Evolutionary conservation across 495 filamentous ascomycete species (phyloP).

Genomic region (Thozetella sp.): DNA sequence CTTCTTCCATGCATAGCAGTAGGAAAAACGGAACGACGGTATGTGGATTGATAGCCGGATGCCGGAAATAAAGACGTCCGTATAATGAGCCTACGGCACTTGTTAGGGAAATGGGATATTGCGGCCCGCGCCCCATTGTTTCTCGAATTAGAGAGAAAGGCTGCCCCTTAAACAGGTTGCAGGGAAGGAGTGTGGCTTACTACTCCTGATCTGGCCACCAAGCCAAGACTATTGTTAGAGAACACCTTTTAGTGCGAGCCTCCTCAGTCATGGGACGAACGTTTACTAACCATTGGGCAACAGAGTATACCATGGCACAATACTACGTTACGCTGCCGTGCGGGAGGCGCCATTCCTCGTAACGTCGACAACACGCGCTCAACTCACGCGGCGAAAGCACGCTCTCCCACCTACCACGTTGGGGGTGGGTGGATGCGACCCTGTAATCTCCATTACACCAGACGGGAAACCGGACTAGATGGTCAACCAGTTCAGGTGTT

Average conservation of each 20-base stretch:
- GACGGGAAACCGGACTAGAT: neutral
- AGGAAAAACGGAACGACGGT: too few species aligned
- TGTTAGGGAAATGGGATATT: too few species aligned
- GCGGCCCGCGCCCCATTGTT: too few species aligned
- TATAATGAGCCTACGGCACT: too few species aligned
- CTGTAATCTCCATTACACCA: neutral
- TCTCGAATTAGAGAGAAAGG: too few species aligned
- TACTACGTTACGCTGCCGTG: neutral
- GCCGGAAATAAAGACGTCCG: too few species aligned
- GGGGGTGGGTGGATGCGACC: neutral
- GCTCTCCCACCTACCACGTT: neutral
- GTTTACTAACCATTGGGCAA: neutral
- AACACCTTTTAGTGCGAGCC: neutral
- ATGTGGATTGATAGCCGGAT: too few species aligned
- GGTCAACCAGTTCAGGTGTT: neutral
- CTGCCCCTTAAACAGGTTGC: too few species aligned
- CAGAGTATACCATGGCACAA: neutral
- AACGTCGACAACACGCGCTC: neutral
- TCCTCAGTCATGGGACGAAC: neutral
- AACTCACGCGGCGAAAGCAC: neutral
- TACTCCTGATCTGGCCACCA: too few species aligned
- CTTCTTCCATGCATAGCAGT: too few species aligned
- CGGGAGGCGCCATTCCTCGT: neutral
- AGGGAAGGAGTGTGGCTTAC: too few species aligned
- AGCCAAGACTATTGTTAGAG: too few species aligned